Evolutionary conservation across 768 basidiomycete species (phyloP).

Genomic region (Antrodiella citrinella): DNA sequence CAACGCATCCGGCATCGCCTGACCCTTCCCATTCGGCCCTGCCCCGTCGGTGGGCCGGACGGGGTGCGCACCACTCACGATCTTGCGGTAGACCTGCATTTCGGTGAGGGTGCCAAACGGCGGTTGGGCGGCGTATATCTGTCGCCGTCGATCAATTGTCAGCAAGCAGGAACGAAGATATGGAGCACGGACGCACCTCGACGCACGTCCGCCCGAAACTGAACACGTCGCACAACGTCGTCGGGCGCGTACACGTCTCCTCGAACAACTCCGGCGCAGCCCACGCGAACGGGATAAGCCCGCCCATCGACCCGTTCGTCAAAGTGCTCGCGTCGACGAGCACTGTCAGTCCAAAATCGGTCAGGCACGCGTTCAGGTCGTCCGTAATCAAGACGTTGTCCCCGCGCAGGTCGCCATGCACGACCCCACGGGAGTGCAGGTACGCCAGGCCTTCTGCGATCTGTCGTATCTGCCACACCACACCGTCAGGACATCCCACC

Average conservation of each 20-base stretch:
- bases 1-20: too few relatives aligned
- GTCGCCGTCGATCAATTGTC: too few relatives aligned
- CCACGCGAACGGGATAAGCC: background rate
- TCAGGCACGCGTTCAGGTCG: background rate
- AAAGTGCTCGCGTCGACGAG: background rate
- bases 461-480: too few relatives aligned
- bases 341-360: background rate
- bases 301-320: background rate
- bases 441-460: too few relatives aligned
- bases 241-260: background rate
- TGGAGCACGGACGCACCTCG: background rate
- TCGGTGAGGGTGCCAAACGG: too few relatives aligned
- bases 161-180: too few relatives aligned
- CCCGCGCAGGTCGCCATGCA: background rate
- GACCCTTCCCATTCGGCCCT: too few relatives aligned
- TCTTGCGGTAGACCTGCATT: too few relatives aligned
- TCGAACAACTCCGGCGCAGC: background rate
- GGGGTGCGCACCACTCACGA: too few relatives aligned
- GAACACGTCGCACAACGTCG: background rate
- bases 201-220: background rate
- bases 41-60: too few relatives aligned
- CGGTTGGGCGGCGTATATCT: too few relatives aligned
- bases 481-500: too few relatives aligned
- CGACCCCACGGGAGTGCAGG: background rate
- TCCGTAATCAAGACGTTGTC: background rate